These are phyloP conservation scores for Blastobotrys mokoenaii DNA, from an alignment of 805 yeast species.

Conservation along the genomic window DNA sequence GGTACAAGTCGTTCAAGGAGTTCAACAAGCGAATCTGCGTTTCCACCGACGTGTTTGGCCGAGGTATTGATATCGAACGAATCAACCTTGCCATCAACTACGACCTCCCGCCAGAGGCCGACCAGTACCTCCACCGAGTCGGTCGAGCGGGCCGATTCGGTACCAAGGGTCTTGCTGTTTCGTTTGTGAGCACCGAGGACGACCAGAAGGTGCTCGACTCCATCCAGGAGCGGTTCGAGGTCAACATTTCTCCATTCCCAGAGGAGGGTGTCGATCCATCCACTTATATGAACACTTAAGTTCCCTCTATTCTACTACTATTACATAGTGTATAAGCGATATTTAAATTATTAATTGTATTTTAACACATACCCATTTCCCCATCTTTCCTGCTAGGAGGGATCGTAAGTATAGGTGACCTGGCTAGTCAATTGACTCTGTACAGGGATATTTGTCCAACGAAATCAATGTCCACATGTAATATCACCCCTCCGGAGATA, in stretches of 20 bases:
- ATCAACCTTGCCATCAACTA: constrained; percentile 96
- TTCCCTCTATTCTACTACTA: too few species aligned
- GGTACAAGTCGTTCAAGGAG: constrained; percentile 94
- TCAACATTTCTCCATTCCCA: constrained; percentile 89
- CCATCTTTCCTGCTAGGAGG: too few species aligned
- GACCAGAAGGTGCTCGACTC: constrained; percentile 85
- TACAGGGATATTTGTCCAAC: too few species aligned
- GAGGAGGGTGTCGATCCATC: constrained; percentile 97
- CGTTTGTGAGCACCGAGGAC: constrained; percentile 76
- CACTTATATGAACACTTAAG: constrained; percentile 84
- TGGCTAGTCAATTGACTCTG: too few species aligned
- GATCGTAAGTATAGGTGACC: too few species aligned
- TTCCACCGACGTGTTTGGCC: constrained; percentile 95
- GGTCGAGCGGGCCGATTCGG: constrained; percentile 99
- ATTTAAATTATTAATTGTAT: neutral
- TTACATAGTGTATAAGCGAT: constrained; percentile 1
- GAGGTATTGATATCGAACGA: constrained; percentile 99
- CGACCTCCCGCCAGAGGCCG: constrained; percentile 93
- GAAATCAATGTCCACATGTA: too few species aligned
- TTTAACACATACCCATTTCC: neutral
- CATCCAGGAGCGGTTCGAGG: constrained; percentile 96
- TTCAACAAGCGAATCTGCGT: constrained; percentile 98
- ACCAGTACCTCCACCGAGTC: constrained; percentile 96
- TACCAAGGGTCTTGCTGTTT: constrained; percentile 94
- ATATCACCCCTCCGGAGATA: too few species aligned